Base-by-base conservation (phyloP, 305 asterid genomes). In the Fraxinus xanthoxyloides region DNA sequence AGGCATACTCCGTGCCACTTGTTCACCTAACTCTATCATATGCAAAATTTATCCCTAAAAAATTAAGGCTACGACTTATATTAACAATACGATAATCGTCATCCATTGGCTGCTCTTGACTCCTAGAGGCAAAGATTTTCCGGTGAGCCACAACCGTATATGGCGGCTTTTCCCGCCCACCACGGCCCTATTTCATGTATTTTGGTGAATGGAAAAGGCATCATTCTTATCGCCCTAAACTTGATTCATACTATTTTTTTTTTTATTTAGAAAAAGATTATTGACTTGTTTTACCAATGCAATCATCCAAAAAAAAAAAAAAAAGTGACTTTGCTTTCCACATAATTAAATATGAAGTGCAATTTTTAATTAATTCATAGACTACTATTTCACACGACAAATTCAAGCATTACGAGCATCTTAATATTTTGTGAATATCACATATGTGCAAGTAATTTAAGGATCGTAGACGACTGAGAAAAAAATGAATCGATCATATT, bases 121-220 rank as follows among this genome's bases (percentile, higher is more conserved):
- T 77, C 87, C 34, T 70, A 87, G 84, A 83, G 90, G 82, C 89
- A 46, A 7, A 61, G 70, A 23, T 63, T 73, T 73, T 31, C 26
- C 48, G 28, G 46, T 73, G 3, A 31, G 48, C 48, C 28, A 6
- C 77, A 73, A 73, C 38, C 74, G 38, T 4, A 28, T 67, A 13
- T 3, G 6, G 74, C 36, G 74, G 74, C 77, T 72, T 46, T 13
- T 9, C 19, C 74, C 21, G 8, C 36, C 21, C 19, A 67, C 74
- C 19, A 8, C 74, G 35, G 73, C 73, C 73, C 35, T 61, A 23
- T 2, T 28, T 46, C 43, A 51, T 79, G 76, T 75, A 78, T 79
- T 81, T 88, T 86, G 88, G 85, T 81, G 86, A 54, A 56, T 48
- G 86, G 87, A 87, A 89, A 79, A 85, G 92, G 56, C 90, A 79